These are phyloP conservation scores for Pseudonectria foliicola DNA, from an alignment of 2,329 filamentous ascomycete species.

Conservation along the genomic window DNA sequence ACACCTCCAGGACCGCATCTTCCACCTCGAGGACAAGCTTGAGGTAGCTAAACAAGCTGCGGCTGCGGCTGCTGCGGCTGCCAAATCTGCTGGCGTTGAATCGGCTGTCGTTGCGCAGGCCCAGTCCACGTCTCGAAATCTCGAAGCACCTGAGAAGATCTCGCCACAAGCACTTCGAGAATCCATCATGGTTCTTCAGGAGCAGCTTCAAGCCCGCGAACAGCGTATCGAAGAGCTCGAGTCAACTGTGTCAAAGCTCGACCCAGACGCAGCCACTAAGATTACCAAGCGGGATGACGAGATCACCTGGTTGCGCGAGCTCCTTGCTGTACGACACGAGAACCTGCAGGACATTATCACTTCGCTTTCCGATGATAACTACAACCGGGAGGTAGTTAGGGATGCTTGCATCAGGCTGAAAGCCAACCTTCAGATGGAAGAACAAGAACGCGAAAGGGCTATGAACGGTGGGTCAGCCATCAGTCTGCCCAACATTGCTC, in stretches of 20 bases:
- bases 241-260: constrained; percentile 57
- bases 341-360: constrained; percentile 89
- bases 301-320: constrained; percentile 88
- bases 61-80: constrained; percentile 71
- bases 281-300: constrained; percentile 90
- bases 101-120: constrained; percentile 16
- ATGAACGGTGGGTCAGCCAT: constrained; percentile 62
- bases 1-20: constrained; percentile 77
- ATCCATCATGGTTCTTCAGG: constrained; percentile 92
- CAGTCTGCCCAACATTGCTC: constrained; percentile 68
- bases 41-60: constrained; percentile 85
- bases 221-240: constrained; percentile 83
- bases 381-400: constrained; percentile 71
- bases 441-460: constrained; percentile 85
- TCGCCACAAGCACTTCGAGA: constrained; percentile 92
- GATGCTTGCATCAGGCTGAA: constrained; percentile 90
- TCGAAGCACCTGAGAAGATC: constrained; percentile 70
- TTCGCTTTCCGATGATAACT: constrained; percentile 65
- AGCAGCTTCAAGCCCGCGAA: constrained; percentile 93
- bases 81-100: constrained; percentile 48
- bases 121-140: constrained; percentile 25
- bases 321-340: constrained; percentile 81
- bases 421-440: constrained; percentile 95
- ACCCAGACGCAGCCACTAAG: constrained; percentile 72
- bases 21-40: constrained; percentile 82